Percentiles rank a stretch among this genome's conserved stretches.
These are phyloP conservation scores for Begonia fuchsioides DNA, from an alignment of 306 rosid species.

Conservation along the genomic window DNA sequence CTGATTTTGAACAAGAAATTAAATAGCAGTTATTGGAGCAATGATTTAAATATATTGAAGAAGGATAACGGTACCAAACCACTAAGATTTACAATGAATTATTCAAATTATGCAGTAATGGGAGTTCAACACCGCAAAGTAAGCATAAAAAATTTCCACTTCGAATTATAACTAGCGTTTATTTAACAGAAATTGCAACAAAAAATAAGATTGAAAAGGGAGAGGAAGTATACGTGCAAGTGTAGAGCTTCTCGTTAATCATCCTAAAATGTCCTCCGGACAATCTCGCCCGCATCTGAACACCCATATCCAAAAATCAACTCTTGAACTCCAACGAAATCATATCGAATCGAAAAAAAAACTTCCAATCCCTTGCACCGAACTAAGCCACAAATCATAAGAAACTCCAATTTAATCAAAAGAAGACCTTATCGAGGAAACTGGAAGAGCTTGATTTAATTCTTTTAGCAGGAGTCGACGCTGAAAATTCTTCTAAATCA, in stretches of 20 bases:
- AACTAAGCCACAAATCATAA: too few species aligned
- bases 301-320: not conserved
- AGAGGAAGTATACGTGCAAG: slow-evolving; percentile 53
- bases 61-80: too few species aligned
- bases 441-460: slow-evolving; percentile 24
- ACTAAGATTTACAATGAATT: too few species aligned
- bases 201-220: not conserved
- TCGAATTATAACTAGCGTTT: too few species aligned
- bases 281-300: slow-evolving; percentile 75
- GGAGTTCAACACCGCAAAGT: too few species aligned
- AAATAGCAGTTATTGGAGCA: too few species aligned
- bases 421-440: slow-evolving; percentile 50
- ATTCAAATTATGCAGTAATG: too few species aligned
- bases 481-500: slow-evolving; percentile 3
- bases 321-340: not conserved
- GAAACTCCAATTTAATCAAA: not conserved
- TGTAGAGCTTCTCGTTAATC: slow-evolving; percentile 93
- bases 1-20: too few species aligned
- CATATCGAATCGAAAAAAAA: slow-evolving; percentile 1
- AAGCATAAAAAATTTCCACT: too few species aligned
- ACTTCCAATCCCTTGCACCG: too few species aligned
- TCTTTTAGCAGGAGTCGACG: slow-evolving; percentile 18
- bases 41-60: too few species aligned
- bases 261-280: slow-evolving; percentile 94
- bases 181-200: not conserved